These are phyloP conservation scores for Grosmannia serpens DNA, from an alignment of 2,329 filamentous ascomycete genomes.

Conservation along the genomic window DNA sequence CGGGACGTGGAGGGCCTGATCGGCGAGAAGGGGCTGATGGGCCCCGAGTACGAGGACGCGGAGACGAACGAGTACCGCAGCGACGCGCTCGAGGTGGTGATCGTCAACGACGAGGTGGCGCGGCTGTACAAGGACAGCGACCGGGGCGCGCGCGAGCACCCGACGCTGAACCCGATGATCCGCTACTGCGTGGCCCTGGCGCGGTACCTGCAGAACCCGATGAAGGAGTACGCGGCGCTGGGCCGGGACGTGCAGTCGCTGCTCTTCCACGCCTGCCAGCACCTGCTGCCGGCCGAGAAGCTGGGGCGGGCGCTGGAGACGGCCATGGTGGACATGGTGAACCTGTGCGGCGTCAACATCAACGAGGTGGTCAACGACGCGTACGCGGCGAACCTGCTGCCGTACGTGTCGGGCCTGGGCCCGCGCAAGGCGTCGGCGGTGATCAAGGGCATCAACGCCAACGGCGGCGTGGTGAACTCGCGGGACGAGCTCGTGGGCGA, in stretches of 20 bases:
- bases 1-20: constrained; percentile 72
- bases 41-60: constrained; percentile 68
- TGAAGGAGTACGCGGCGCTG: constrained; percentile 92
- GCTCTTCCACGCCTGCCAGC: constrained; percentile 80
- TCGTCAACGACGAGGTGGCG: constrained; percentile 96
- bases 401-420: constrained; percentile 83
- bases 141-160: constrained; percentile 68
- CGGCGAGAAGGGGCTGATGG: constrained; percentile 62
- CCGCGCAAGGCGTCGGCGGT: constrained; percentile 80
- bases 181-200: constrained; percentile 85
- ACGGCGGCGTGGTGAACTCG: constrained; percentile 74
- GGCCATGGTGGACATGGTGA: constrained; percentile 98
- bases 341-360: constrained; percentile 88
- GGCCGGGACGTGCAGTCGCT: constrained; percentile 81
- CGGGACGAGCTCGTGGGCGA: constrained; percentile 84
- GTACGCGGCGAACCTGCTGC: constrained; percentile 76
- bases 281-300: constrained; percentile 78
- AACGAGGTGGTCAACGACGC: constrained; percentile 78
- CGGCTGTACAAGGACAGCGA: constrained; percentile 87
- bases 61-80: constrained; percentile 65
- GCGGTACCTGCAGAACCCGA: constrained; percentile 85
- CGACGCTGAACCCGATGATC: constrained; percentile 64
- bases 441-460: constrained; percentile 82
- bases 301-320: constrained; percentile 78
- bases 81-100: constrained; percentile 75